A percentile compares a stretch with the other conserved stretches of the same genome.
Evolutionary conservation across 73 alveolate genomes (phyloP).

Genomic region (Tetrahymena elliotti): DNA sequence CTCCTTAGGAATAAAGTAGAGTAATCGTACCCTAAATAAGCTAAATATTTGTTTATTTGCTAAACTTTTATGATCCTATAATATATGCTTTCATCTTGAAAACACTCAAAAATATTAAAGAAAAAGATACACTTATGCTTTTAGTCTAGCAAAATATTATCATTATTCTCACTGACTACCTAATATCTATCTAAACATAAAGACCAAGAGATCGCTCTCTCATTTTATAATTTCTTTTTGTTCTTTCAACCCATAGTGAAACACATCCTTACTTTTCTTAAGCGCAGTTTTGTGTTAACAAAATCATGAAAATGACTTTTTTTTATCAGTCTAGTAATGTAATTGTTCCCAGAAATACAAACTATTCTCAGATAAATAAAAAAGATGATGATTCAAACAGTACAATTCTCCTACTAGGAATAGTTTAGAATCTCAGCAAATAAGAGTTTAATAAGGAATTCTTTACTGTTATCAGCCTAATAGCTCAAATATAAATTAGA

Average conservation of each 20-base stretch:
- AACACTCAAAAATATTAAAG: neutral
- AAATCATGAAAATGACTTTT: neutral
- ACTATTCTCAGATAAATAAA: neutral
- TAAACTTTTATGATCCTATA: neutral
- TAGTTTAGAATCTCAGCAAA: neutral
- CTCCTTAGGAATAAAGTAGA: neutral
- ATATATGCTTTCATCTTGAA: neutral
- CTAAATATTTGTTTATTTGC: neutral
- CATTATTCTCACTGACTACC: neutral
- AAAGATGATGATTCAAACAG: neutral
- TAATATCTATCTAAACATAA: neutral
- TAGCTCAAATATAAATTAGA: neutral
- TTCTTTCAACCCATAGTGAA: neutral
- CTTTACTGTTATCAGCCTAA: neutral
- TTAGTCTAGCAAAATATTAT: neutral
- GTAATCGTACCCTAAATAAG: neutral
- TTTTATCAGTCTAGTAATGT: neutral
- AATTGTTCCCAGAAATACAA: neutral
- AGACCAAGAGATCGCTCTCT: neutral
- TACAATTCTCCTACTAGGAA: neutral
- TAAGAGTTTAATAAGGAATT: neutral
- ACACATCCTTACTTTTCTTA: neutral
- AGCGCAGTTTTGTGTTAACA: neutral
- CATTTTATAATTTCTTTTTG: neutral
- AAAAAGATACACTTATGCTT: neutral